These are phyloP conservation scores for Teratosphaeria gauchensis DNA, from an alignment of 2,329 filamentous ascomycete species.

Conservation along the genomic window DNA sequence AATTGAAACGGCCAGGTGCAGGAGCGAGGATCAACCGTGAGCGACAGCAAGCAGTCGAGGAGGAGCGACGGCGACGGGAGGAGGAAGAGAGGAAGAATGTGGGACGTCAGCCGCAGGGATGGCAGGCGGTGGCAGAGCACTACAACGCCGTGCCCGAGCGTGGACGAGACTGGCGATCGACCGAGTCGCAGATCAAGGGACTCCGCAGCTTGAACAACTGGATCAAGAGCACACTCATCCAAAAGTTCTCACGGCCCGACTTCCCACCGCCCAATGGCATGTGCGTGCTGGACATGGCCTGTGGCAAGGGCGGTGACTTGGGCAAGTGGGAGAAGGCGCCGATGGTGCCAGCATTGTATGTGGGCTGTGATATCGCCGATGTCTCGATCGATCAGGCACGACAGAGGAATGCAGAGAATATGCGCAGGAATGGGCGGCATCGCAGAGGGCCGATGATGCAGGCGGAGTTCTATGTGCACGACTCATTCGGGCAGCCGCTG, in stretches of 20 bases:
- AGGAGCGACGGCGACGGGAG: slow-evolving; percentile 25
- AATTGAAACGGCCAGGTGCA: slow-evolving; percentile 29
- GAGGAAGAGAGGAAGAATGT: slow-evolving; percentile 36
- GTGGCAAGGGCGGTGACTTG: slow-evolving; percentile 91
- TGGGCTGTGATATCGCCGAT: slow-evolving; percentile 87
- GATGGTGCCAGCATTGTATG: slow-evolving; percentile 84
- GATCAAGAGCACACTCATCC: slow-evolving; percentile 95
- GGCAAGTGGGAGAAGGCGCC: slow-evolving; percentile 94
- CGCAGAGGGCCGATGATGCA: slow-evolving; percentile 44
- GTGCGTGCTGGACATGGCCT: slow-evolving; percentile 85
- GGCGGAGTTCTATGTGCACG: slow-evolving; percentile 78
- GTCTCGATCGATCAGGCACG: slow-evolving; percentile 84
- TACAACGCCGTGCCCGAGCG: slow-evolving; percentile 95
- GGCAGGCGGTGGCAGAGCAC: slow-evolving; percentile 78
- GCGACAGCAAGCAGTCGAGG: slow-evolving; percentile 57
- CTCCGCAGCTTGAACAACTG: slow-evolving; percentile 95
- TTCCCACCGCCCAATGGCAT: slow-evolving; percentile 47
- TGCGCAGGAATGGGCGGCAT: slow-evolving; percentile 41
- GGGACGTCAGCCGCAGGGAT: slow-evolving; percentile 22
- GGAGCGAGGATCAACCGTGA: slow-evolving; percentile 52
- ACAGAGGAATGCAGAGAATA: slow-evolving; percentile 71
- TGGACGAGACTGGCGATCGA: slow-evolving; percentile 88
- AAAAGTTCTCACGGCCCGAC: slow-evolving; percentile 66
- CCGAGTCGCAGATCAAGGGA: slow-evolving; percentile 90
- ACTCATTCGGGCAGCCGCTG: slow-evolving; percentile 81